A percentile compares a stretch with the other conserved stretches of the same genome.
phyloP scores from a whole-genome alignment of 768 basidiomycete genomes.

The Tulasnella sp. region DNA sequence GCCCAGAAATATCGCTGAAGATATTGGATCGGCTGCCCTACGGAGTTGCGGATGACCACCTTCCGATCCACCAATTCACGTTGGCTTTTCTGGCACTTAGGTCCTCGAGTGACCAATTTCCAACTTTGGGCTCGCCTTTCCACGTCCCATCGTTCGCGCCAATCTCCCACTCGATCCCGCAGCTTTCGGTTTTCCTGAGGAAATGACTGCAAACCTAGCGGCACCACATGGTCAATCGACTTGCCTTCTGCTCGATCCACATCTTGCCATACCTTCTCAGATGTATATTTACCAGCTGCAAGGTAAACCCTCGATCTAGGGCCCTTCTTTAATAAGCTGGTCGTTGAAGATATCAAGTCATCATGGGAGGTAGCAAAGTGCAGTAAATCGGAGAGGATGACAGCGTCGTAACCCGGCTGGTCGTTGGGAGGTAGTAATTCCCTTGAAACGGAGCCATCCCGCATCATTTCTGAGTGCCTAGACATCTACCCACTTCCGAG shows the following conservation, averaged over 20 bases:
- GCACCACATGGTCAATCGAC: too few species aligned
- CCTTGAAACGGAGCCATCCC: not conserved
- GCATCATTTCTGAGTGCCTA: not conserved
- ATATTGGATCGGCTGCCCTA: not conserved
- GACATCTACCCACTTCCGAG: not conserved
- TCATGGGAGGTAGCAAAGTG: slow-evolving; percentile 55
- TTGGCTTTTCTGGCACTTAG: slow-evolving; percentile 10
- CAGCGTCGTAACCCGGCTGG: slow-evolving; percentile 36
- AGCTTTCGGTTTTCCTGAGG: not conserved
- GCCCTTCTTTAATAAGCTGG: slow-evolving; percentile 35
- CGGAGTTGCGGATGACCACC: not conserved
- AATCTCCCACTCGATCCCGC: slow-evolving; percentile 8
- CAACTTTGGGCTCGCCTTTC: slow-evolving; percentile 8
- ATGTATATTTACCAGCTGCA: slow-evolving; percentile 37
- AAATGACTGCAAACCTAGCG: slow-evolving; percentile 12
- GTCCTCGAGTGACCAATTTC: slow-evolving; percentile 8
- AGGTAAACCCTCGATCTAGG: slow-evolving; percentile 39
- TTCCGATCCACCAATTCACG: slow-evolving; percentile 16
- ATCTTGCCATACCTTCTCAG: slow-evolving; percentile 3
- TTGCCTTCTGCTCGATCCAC: too few species aligned
- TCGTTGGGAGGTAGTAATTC: not conserved
- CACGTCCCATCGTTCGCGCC: slow-evolving; percentile 6
- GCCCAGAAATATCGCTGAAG: not conserved
- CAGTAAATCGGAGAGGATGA: slow-evolving; percentile 62
- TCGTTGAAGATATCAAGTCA: slow-evolving; percentile 40